phyloP scores from a whole-genome alignment of 495 filamentous ascomycete genomes.

The Halenospora varia region DNA sequence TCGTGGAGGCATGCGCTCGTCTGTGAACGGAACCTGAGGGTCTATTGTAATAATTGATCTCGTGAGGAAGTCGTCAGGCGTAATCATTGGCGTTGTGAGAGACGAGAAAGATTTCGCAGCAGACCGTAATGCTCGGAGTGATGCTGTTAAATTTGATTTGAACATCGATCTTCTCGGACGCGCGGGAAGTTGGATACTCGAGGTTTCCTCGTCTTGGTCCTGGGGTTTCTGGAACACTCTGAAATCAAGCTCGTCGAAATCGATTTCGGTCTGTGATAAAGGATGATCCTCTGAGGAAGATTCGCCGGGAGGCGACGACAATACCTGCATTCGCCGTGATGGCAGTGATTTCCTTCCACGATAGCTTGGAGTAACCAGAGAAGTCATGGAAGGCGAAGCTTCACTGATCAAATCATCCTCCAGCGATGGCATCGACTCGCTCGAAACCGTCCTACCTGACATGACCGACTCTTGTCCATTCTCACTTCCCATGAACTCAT shows the following conservation, averaged over 20 bases:
- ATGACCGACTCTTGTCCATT: constrained; percentile 30
- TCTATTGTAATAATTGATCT: constrained; percentile 75
- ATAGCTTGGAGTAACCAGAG: constrained; percentile 20
- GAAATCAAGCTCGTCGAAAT: constrained; percentile 42
- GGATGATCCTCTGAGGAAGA: constrained; percentile 36
- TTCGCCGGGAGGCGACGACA: constrained; percentile 16
- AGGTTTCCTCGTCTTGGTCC: constrained; percentile 33
- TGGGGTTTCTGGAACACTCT: constrained; percentile 34
- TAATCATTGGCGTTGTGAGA: constrained; percentile 67
- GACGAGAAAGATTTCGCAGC: constrained; percentile 81
- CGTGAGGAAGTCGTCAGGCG: constrained; percentile 85
- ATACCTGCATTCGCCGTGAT: constrained; percentile 27
- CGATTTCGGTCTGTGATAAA: constrained; percentile 33
- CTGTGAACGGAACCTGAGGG: constrained; percentile 69
- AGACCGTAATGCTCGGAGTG: constrained; percentile 77
- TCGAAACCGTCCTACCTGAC: constrained; percentile 52
- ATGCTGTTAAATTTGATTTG: constrained; percentile 94
- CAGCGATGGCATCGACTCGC: constrained; percentile 59
- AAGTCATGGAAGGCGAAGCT: constrained; percentile 24
- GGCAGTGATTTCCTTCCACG: constrained; percentile 29
- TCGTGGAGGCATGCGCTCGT: constrained; percentile 81
- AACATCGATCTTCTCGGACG: constrained; percentile 54
- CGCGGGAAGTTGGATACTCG: constrained; percentile 22
- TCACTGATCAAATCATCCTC: constrained; percentile 41
- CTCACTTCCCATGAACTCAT: constrained; percentile 41